Base-by-base conservation (phyloP, 805 yeast species). In the Starmera dryadoides region DNA sequence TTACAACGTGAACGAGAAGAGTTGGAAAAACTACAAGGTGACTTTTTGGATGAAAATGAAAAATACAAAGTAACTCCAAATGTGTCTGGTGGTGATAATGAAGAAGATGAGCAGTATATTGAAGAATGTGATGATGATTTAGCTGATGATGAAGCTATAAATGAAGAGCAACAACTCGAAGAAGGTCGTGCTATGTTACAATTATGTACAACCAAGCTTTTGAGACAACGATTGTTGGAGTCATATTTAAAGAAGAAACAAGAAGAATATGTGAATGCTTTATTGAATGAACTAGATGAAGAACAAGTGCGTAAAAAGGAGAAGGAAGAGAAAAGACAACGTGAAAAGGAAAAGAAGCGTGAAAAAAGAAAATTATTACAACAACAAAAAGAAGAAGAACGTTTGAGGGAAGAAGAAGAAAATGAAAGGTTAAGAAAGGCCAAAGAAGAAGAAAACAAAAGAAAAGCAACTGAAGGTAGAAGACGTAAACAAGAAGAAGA, bases 161-260 rank as follows among this genome's bases (percentile, higher is more conserved):
- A 71, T 43, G 81, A 79, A 38, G 82, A 77, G 43, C 81, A 69
- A 56, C 71, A 88, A 37, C 62, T 85, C 52, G 81, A 77, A 50
- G 95, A 88, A 60, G 81, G 91, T 11, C 81, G 89, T 30, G 77
- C 83, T 20, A 73, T 86, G 69, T 73, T 89, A 44, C 87, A 86
- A 50, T 69, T 85, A 38, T 83, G 87, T 40, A 85, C 89, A 1
- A 81, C 93, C 4, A 77, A 86, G 38, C 68, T 86, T 55, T 72
- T 89, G 49, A 86, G 84, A 52, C 79, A 77, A 47, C 73, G 87
- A 34, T 73, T 89, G 25, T 68, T 84, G 52, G 76, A 73, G 23
- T 86, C 95, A 0, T 88, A 81, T 54, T 83, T 84, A 44, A 89
- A 82, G 50, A 82, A 78, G 46, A 75, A 83, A 35, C 89, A 95